A percentile compares a stretch with the other conserved stretches of the same genome.
phyloP scores from a whole-genome alignment of 768 basidiomycete genomes.

The Agrocybe praecox region DNA sequence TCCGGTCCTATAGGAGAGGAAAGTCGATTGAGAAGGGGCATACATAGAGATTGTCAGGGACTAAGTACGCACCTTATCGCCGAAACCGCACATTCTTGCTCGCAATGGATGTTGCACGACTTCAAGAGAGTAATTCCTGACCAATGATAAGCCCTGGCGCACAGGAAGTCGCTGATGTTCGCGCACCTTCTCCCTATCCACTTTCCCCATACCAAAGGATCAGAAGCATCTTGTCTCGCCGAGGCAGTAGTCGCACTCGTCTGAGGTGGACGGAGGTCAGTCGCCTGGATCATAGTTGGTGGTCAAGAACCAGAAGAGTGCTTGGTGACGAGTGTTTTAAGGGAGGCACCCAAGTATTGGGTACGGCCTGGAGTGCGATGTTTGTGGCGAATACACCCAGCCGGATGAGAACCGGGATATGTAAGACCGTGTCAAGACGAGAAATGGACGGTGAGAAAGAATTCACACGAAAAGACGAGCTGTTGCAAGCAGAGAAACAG shows the following conservation, averaged over 20 bases:
- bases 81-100: constrained; percentile 96
- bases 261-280: constrained; percentile 47
- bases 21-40: constrained; percentile 14
- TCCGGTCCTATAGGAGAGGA: constrained; percentile 75
- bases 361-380: constrained; percentile 3
- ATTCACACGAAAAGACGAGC: constrained; percentile 16
- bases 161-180: not conserved
- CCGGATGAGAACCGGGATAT: constrained; percentile 14
- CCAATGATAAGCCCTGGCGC: constrained; percentile 15
- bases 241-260: constrained; percentile 30
- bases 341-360: constrained; percentile 12
- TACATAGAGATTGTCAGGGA: constrained; percentile 5
- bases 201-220: constrained; percentile 61
- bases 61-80: constrained; percentile 73
- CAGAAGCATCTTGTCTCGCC: constrained; percentile 44
- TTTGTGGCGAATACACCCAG: not conserved
- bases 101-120: constrained; percentile 88
- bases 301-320: constrained; percentile 10
- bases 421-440: constrained; percentile 7
- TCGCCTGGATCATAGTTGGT: constrained; percentile 67
- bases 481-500: constrained; percentile 7
- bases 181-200: constrained; percentile 68
- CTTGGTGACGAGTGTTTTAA: constrained; percentile 14
- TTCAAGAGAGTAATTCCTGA: constrained; percentile 80
- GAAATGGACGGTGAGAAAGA: constrained; percentile 1